Conservation (phyloP, 1,284 basidiomycete species). For the Phellopilus nigrolimitatus region DNA sequence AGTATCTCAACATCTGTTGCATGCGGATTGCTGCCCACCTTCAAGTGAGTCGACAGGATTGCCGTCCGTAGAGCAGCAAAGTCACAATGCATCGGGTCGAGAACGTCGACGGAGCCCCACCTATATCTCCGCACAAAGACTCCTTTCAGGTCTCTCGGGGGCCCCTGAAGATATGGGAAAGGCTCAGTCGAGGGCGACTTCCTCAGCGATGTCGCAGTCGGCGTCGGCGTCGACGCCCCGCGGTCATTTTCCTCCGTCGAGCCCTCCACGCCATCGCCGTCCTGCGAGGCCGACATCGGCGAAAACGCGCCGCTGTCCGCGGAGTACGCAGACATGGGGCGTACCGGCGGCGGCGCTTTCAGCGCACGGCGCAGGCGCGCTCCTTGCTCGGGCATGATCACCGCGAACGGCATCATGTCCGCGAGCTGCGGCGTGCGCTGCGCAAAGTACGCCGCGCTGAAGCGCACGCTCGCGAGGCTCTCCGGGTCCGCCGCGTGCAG, state of each 20-base stretch:
- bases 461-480: conserved; percentile 68
- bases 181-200: conserved; percentile 24
- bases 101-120: conserved; percentile 81
- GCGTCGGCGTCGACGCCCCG: conserved; percentile 21
- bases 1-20: conserved; percentile 13
- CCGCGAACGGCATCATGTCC: conserved; percentile 59
- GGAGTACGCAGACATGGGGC: conserved; percentile 22
- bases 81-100: conserved; percentile 78
- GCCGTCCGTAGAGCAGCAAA: conserved; percentile 76
- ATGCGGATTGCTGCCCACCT: conserved; percentile 41
- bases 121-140: conserved; percentile 70
- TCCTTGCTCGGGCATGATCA: conserved; percentile 65
- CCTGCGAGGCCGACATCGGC: conserved; percentile 11
- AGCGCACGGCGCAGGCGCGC: conserved; percentile 32
- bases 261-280: conserved; percentile 7
- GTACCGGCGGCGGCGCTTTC: conserved; percentile 20
- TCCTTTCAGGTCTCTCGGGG: conserved; percentile 62
- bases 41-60: conserved; percentile 74
- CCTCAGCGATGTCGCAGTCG: conserved; percentile 27
- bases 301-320: conserved; percentile 13
- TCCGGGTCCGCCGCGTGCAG: conserved; percentile 57
- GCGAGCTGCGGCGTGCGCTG: conserved; percentile 44
- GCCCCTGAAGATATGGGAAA: conserved; percentile 41
- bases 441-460: conserved; percentile 62
- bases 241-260: conserved; percentile 25